Evolutionary conservation across 2,329 filamentous ascomycete genomes (phyloP), one percentile per base, ranked within the genome.

Genomic region (Leptographium lundbergii): DNA sequence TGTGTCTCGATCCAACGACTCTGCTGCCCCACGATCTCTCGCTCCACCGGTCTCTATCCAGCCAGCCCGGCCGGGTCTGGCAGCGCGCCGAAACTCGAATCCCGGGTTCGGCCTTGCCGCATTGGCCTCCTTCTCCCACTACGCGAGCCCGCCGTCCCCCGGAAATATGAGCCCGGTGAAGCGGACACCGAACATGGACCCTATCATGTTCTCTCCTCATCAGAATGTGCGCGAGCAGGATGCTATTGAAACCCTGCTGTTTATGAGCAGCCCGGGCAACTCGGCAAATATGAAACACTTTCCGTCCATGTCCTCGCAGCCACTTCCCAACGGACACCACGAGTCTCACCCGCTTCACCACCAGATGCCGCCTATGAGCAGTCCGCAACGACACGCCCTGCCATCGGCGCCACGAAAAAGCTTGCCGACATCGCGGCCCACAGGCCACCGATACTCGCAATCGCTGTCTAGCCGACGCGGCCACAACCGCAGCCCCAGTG

Each of bases 181-280:
- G 22, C 51, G 69, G 17, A 71, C 71, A 25, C 72, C 72, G 54
- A 72, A 70, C 56, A 69, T 71, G 24, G 78, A 81, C 58, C 76
- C 80, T 9, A 81, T 85, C 19, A 72, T 87, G 5, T 84, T 84
- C 61, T 88, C 86, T 34, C 85, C 85, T 0, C 85, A 85, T 59
- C 85, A 88, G 63, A 84, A 83, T 25, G 74, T 81, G 10, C 81
- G 87, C 57, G 89, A 94, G 67, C 87, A 91, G 67, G 89, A 92
- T 66, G 89, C 89, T 6, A 84, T 92, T 54, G 88, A 91, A 67
- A 87, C 87, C 0, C 72, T 94, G 27, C 75, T 92, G 29, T 91
- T 91, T 67, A 87, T 94, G 83, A 90, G 88, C 66, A 89, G 86
- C 62, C 87, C 87, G 0, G 85, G 85, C 19, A 88, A 89, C 69